phyloP scores from a whole-genome alignment of 768 basidiomycete species.

The Filobasidium wieringae region DNA sequence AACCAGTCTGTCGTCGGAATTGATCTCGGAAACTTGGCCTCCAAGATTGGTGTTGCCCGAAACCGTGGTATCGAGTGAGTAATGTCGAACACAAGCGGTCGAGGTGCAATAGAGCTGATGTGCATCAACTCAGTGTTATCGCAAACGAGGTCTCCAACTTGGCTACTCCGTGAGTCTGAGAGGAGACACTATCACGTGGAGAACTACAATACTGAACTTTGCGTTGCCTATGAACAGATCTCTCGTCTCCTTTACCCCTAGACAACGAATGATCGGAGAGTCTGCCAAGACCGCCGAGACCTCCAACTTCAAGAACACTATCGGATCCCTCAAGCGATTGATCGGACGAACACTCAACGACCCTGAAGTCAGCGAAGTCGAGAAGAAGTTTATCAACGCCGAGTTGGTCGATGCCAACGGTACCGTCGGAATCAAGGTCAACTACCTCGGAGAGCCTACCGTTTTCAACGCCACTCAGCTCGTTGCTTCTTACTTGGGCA shows the following conservation, averaged over 20 bases:
- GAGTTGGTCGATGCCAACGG: slow-evolving; percentile 73
- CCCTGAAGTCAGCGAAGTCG: slow-evolving; percentile 61
- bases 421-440: slow-evolving; percentile 73
- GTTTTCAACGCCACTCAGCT: slow-evolving; percentile 81
- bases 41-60: slow-evolving; percentile 94
- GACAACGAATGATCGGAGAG: slow-evolving; percentile 85
- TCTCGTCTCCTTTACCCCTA: slow-evolving; percentile 83
- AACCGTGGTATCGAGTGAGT: slow-evolving; percentile 74
- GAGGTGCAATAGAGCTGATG: neutral
- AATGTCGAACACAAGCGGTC: neutral
- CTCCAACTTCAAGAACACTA: slow-evolving; percentile 94
- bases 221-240: slow-evolving; percentile 48
- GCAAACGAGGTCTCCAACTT: slow-evolving; percentile 96
- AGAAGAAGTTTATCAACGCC: slow-evolving; percentile 85
- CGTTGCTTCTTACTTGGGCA: slow-evolving; percentile 77
- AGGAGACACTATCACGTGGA: neutral
- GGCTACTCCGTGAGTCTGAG: slow-evolving; percentile 67
- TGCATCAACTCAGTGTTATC: slow-evolving; percentile 71
- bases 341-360: slow-evolving; percentile 71
- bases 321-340: slow-evolving; percentile 82
- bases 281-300: slow-evolving; percentile 94
- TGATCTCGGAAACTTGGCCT: slow-evolving; percentile 80
- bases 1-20: slow-evolving; percentile 65
- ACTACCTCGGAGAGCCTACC: slow-evolving; percentile 69
- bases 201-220: neutral